phyloP scores from a whole-genome alignment of 306 rosid species.

The Trichosanthes truncata region DNA sequence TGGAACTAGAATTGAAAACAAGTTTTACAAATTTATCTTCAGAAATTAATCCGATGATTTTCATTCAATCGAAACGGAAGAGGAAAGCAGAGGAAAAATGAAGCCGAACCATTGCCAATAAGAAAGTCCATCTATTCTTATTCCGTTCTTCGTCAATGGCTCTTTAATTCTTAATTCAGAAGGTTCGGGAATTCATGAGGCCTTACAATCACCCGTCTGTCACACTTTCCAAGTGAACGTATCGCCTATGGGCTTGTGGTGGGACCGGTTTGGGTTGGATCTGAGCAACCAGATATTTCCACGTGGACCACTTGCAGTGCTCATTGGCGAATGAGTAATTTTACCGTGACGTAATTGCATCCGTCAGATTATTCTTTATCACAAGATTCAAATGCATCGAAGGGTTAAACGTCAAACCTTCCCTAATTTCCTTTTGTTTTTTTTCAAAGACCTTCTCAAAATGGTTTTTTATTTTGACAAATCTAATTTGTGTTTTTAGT shows the following conservation, averaged over 20 bases:
- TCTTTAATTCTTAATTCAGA: background rate
- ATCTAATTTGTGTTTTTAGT: too few relatives aligned
- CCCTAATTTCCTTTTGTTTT: too few relatives aligned
- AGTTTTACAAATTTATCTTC: background rate
- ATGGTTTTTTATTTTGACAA: too few relatives aligned
- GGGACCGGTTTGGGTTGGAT: background rate
- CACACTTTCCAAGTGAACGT: background rate
- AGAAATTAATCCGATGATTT: background rate
- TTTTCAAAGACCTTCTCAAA: too few relatives aligned
- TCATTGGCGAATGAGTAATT: background rate
- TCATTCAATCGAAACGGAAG: background rate
- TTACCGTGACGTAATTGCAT: background rate
- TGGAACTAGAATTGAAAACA: background rate
- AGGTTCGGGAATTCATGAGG: background rate
- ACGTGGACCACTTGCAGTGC: background rate
- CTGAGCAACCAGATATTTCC: background rate
- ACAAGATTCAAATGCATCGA: background rate
- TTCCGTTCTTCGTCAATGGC: background rate
- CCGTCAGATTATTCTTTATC: background rate
- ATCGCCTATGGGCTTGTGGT: background rate
- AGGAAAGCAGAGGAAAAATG: background rate
- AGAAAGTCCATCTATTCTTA: background rate
- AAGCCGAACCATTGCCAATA: background rate
- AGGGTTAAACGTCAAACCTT: background rate
- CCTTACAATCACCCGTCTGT: conserved; percentile 3